Evolutionary conservation across 1,284 basidiomycete genomes (phyloP).

Genomic region (Amylostereum chailletii): DNA sequence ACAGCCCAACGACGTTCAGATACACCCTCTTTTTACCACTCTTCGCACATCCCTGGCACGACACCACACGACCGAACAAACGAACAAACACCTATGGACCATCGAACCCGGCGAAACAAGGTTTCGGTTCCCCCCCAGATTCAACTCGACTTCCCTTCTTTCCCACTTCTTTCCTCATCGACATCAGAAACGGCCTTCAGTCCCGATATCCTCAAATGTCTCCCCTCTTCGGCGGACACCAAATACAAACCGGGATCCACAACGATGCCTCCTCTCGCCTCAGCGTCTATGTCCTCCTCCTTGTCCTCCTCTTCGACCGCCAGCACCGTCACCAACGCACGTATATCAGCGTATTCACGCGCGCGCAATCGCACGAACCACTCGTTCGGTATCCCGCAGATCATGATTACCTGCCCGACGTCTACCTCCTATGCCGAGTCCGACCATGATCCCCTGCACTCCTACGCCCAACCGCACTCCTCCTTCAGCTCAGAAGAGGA

Average conservation of each 20-base stretch:
- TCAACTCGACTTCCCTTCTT: slow-evolving; percentile 19
- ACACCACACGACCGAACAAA: too few relatives aligned
- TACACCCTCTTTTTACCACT: too few relatives aligned
- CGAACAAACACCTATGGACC: too few relatives aligned
- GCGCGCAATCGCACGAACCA: too few relatives aligned
- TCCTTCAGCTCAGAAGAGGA: slow-evolving; percentile 10
- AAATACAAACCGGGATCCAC: neutral
- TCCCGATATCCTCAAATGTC: slow-evolving; percentile 11
- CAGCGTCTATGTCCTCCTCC: neutral
- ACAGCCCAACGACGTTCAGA: too few relatives aligned
- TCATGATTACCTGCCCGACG: too few relatives aligned
- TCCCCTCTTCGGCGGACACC: slow-evolving; percentile 3
- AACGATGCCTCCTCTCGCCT: neutral
- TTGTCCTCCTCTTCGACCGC: neutral
- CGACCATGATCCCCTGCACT: too few relatives aligned
- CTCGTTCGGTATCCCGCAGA: too few relatives aligned
- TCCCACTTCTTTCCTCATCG: slow-evolving; percentile 21
- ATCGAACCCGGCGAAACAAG: too few relatives aligned
- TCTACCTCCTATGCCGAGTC: too few relatives aligned
- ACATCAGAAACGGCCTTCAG: slow-evolving; percentile 16
- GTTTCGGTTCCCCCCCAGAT: slow-evolving; percentile 1
- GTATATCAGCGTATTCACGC: too few relatives aligned
- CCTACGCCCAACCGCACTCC: neutral
- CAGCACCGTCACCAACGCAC: neutral
- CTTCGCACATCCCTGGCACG: too few relatives aligned